Evolutionary conservation across 805 yeast genomes (phyloP).

Genomic region (Kodamaea hsintzibuensis): DNA sequence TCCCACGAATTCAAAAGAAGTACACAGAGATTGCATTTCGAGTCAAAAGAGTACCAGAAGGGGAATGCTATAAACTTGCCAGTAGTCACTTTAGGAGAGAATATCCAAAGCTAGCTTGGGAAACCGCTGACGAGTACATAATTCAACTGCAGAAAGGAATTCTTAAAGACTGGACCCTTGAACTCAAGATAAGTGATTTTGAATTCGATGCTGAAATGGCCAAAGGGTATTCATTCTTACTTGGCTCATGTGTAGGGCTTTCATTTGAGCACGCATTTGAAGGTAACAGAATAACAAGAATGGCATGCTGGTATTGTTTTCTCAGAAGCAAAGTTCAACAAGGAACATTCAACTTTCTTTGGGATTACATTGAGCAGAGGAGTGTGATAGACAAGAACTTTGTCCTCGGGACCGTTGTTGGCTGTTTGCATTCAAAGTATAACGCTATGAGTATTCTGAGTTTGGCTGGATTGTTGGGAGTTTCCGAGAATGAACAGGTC

Average conservation of each 20-base stretch:
- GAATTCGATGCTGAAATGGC: neutral
- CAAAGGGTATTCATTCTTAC: neutral
- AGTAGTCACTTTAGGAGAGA: no score
- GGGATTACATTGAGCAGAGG: neutral
- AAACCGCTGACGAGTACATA: neutral
- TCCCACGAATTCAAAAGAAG: neutral
- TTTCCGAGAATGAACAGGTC: neutral
- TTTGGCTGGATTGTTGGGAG: neutral
- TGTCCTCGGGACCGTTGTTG: no score
- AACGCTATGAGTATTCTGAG: neutral
- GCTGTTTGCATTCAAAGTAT: neutral
- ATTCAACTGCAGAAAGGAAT: neutral
- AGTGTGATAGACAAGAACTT: no score
- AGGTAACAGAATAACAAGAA: neutral
- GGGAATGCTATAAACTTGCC: neutral
- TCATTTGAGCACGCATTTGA: neutral
- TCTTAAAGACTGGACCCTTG: neutral
- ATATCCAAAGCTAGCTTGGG: neutral
- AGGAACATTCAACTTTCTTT: neutral
- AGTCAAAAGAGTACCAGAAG: neutral
- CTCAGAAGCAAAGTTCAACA: neutral
- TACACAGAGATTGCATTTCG: neutral
- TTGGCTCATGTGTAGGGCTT: neutral
- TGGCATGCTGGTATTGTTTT: neutral
- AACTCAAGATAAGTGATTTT: neutral